Conservation (phyloP, 2,329 filamentous ascomycete species). For the Chaetomium globosum region DNA sequence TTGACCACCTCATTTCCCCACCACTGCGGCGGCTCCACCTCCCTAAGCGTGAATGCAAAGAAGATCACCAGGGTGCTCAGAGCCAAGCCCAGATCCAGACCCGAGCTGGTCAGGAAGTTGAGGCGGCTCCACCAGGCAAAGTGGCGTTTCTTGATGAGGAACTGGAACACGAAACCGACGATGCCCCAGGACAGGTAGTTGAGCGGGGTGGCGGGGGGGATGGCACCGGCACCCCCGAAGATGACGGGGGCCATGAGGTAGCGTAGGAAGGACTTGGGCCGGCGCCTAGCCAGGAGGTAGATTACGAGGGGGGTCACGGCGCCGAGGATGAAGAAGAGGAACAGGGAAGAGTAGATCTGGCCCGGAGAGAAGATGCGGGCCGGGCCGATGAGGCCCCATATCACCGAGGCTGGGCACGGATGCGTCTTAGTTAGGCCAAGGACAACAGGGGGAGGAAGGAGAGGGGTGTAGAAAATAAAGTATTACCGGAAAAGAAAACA, state of each 20-base stretch:
- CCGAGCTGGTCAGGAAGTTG: constrained; percentile 72
- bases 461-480: background rate
- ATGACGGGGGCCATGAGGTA: constrained; percentile 65
- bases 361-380: constrained; percentile 65
- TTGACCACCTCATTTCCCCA: constrained; percentile 66
- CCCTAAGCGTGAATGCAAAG: constrained; percentile 66
- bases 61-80: constrained; percentile 70
- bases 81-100: constrained; percentile 68
- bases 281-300: constrained; percentile 53
- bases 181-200: constrained; percentile 76
- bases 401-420: constrained; percentile 58
- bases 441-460: constrained; percentile 15
- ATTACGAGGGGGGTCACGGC: constrained; percentile 56
- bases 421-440: background rate
- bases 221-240: constrained; percentile 60
- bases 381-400: constrained; percentile 69
- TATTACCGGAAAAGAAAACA: constrained; percentile 63
- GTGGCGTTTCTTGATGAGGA: constrained; percentile 63
- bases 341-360: constrained; percentile 63
- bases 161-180: constrained; percentile 72
- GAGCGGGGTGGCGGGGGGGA: constrained; percentile 69
- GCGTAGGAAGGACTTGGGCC: constrained; percentile 53
- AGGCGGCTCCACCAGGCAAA: constrained; percentile 73
- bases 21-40: constrained; percentile 66
- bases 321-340: constrained; percentile 62